phyloP scores from a whole-genome alignment of 2,329 filamentous ascomycete genomes.

The Scedosporium dehoogii region DNA sequence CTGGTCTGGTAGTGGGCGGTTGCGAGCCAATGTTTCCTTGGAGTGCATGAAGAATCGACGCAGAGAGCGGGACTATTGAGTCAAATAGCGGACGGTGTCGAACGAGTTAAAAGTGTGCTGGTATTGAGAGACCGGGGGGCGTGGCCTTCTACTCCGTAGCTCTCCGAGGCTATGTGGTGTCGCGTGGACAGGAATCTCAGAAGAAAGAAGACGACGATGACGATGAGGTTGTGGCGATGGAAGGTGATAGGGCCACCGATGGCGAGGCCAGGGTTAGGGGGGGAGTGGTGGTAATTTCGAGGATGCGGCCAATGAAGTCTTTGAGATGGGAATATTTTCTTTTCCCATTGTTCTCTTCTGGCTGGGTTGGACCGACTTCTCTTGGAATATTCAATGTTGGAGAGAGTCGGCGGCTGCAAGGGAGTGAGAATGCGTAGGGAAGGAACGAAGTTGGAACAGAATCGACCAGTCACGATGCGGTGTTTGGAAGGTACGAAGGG shows the following conservation, averaged over 20 bases:
- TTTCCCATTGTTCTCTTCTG: too few species aligned
- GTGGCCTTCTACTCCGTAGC: neutral
- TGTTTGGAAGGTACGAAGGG: neutral
- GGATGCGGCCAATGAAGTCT: neutral
- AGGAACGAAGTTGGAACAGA: neutral
- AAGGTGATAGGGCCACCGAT: neutral
- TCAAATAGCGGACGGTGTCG: neutral
- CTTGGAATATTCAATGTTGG: too few species aligned
- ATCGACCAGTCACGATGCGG: neutral
- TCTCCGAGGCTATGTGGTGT: neutral
- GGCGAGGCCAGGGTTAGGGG: neutral
- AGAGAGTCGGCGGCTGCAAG: neutral
- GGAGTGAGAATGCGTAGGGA: neutral
- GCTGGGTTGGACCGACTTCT: neutral
- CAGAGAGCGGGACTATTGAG: neutral
- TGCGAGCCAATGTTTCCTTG: neutral
- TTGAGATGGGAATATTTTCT: neutral
- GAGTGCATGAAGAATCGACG: neutral
- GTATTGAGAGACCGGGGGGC: neutral
- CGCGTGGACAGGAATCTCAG: neutral
- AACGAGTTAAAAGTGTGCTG: neutral
- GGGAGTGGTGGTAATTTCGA: neutral
- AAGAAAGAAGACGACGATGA: neutral
- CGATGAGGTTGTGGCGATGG: neutral
- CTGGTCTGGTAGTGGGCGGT: neutral